Evolutionary conservation across 148 eudicot species (phyloP), one percentile per base, ranked within the genome.

Genomic region (Cornus controversa): DNA sequence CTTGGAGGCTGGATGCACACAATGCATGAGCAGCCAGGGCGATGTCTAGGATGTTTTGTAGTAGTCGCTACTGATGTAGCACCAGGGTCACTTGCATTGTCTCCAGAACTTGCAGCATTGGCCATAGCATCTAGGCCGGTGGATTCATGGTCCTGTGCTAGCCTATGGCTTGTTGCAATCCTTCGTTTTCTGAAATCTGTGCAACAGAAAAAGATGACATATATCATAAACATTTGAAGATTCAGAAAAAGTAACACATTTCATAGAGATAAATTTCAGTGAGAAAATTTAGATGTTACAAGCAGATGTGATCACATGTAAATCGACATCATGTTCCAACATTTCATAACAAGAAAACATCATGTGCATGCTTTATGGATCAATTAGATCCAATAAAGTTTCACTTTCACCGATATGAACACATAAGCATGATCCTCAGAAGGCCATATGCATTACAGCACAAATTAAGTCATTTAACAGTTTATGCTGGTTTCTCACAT

Each of bases 1-100:
- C 93, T 92, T 0, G 96, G 93, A 18, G 93, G 96, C 75, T 92
- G 93, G 63, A 90, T 92, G 83, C 96, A 92, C 31, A 92, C 96
- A 25, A 92, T 92, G 83, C 96, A 92, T 9, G 92, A 84, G 77
- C 96, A 92, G 28, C 93, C 96, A 22, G 91, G 88, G 20, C 93
- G 91, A 70, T 92, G 96, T 83, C 96, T 82, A 14, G 96, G 96
- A 78, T 92, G 96, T 82, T 81, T 92, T 74, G 96, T 89, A 64
- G 96, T 92, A 60, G 87, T 79, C 64, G 92, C 96, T 78, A 84
- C 84, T n/a, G 89, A 77, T 62, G 89, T 78, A 50, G 86, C 71
- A 34, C 88, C 82, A 3, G 84, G 85, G 71, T 80, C 88, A 29
- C 74, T 71, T 4, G 75, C 71, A 66, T 83, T 77, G 31, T 85